Base-by-base conservation (phyloP, 257 asterid genomes). In the Striga asiatica region DNA sequence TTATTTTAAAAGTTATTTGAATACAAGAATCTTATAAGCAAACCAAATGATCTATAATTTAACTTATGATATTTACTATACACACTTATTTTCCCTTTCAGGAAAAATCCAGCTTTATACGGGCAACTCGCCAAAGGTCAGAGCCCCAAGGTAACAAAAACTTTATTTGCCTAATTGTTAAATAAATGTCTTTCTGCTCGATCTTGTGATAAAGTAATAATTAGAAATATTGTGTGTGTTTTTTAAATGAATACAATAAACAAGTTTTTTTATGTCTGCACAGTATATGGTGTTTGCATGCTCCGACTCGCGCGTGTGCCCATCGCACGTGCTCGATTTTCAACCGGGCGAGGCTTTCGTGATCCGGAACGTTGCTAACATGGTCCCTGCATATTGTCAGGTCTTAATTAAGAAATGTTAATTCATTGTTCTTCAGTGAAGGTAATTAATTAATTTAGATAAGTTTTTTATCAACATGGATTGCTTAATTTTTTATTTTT, bases 241-340 rank as follows among this genome's bases (percentile, higher is more conserved):
- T 31, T 12, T 12, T n/a, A 1, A n/a, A n/a, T n/a, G n/a, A 35
- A 12, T 8, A 4, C 10, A 12, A 2, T 35, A 35, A 35, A 9
- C n/a, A 16, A 8, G 12, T 8, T 0, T 35, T n/a, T n/a, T n/a
- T n/a, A n/a, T n/a, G n/a, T n/a, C 5, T 49, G 28, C n/a, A 39
- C 79, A 89, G 98, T 91, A 45, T 50, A 91, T 91, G 98, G 75
- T 91, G 39, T 80, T 91, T 21, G 94, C 97, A 0, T 91, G 98
- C 65, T 77, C 95, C 4, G 98, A 91, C 63, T 91, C 98, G 0
- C 87, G 98, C 14, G 98, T 91, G 56, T 87, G 97, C 42, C 95
- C 98, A 7, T 91, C 98, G 18, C 93, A 84, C 59, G 77, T 82
- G 60, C 64, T 92, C 54, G 72, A 80, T 69, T 68, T 92, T 38